Conservation (phyloP, 208 protist genomes). For the Wallacemonas sp. region DNA sequence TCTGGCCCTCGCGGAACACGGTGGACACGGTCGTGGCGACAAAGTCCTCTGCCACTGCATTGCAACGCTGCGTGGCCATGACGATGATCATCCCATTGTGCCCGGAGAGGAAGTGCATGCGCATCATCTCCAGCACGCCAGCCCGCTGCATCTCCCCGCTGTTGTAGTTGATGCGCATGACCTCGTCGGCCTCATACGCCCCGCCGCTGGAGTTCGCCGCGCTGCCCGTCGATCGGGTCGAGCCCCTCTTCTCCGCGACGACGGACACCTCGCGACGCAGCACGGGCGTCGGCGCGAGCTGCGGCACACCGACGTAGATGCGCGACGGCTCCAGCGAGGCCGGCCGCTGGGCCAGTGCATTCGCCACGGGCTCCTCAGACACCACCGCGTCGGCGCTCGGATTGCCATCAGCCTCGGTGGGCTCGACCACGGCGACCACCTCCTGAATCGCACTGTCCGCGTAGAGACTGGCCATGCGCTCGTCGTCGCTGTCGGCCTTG, state of each 20-base stretch:
- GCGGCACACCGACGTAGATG: slow-evolving; percentile 6
- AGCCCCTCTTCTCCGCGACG: background rate
- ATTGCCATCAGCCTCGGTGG: background rate
- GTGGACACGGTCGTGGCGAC: slow-evolving; percentile 27
- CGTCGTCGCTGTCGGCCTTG: background rate
- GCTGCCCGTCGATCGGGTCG: background rate
- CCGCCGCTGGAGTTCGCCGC: background rate
- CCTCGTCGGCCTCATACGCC: slow-evolving; percentile 25
- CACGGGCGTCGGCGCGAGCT: background rate
- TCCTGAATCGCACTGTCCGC: slow-evolving; percentile 5
- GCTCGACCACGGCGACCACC: slow-evolving; percentile 1
- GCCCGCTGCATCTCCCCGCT: slow-evolving; percentile 20
- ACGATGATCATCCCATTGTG: slow-evolving; percentile 41
- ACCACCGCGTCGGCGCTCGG: background rate
- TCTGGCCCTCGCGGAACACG: slow-evolving; percentile 19
- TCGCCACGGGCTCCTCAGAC: slow-evolving; percentile 1
- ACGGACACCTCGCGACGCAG: background rate
- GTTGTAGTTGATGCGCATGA: slow-evolving; percentile 28
- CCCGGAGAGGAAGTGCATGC: slow-evolving; percentile 38
- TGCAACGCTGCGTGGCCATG: slow-evolving; percentile 32
- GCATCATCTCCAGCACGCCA: slow-evolving; percentile 19
- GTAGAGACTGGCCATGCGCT: background rate
- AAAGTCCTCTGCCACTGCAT: slow-evolving; percentile 35
- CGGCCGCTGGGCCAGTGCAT: background rate
- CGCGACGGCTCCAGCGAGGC: background rate